Percentiles rank a stretch among this genome's conserved stretches.
These are phyloP conservation scores for Penicillium sp. DNA, from an alignment of 2,329 filamentous ascomycete genomes.

Conservation along the genomic window DNA sequence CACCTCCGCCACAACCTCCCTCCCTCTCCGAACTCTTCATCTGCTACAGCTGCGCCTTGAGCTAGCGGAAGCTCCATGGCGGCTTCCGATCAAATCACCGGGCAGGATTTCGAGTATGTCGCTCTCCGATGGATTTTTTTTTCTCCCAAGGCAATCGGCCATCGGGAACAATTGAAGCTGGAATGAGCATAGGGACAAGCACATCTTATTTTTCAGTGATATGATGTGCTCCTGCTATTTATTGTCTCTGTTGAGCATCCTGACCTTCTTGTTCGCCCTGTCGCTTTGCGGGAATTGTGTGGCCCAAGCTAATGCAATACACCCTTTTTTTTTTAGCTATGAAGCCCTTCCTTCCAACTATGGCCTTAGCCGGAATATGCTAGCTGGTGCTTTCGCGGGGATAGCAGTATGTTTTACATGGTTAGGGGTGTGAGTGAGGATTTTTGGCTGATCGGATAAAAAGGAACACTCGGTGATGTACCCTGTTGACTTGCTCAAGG, in stretches of 20 bases:
- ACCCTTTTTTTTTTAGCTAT: constrained; percentile 59
- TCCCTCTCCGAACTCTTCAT: constrained; percentile 8
- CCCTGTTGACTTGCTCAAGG: constrained; percentile 96
- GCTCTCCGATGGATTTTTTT: constrained; percentile 9
- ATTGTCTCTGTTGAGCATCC: not conserved
- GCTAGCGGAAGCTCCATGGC: constrained; percentile 42
- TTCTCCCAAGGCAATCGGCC: constrained; percentile 1
- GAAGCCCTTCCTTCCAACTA: constrained; percentile 93
- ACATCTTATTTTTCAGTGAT: not conserved
- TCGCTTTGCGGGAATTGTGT: constrained; percentile 5
- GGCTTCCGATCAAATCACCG: constrained; percentile 41
- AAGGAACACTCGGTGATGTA: constrained; percentile 99
- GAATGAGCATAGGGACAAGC: not conserved
- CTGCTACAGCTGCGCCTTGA: constrained; percentile 36
- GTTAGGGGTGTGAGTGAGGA: not conserved
- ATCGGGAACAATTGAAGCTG: not conserved
- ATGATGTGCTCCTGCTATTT: not conserved
- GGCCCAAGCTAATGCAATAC: constrained; percentile 22
- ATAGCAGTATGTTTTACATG: constrained; percentile 68
- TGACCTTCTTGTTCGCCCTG: not conserved
- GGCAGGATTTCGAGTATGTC: constrained; percentile 49
- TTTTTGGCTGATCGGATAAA: constrained; percentile 19
- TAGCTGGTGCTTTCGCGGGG: constrained; percentile 92
- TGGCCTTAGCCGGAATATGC: constrained; percentile 90
- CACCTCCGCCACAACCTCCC: not conserved